Conservation (phyloP, 2,329 filamentous ascomycete genomes). For the Microsporum audouinii region DNA sequence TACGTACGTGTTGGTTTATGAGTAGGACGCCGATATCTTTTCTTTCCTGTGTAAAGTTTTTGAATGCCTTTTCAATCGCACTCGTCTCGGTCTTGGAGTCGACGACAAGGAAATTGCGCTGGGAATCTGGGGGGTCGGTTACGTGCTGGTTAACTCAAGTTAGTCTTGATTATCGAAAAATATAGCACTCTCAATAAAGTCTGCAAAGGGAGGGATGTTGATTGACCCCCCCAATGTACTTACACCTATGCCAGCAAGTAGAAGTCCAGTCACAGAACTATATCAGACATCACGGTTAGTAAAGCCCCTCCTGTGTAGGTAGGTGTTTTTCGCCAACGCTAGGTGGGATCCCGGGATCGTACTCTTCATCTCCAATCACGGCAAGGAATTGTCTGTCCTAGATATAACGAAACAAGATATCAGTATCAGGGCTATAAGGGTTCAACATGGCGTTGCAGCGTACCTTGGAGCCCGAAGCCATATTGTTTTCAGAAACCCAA, state of each 20-base stretch:
- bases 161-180: background rate
- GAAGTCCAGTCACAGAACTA: conserved; percentile 89
- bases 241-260: conserved; percentile 92
- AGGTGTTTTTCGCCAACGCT: background rate
- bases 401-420: background rate
- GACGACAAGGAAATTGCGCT: conserved; percentile 97
- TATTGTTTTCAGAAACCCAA: background rate
- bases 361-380: conserved; percentile 90
- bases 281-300: background rate
- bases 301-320: background rate
- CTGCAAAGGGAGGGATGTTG: background rate
- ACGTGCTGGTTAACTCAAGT: conserved; percentile 55
- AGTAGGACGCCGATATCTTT: conserved; percentile 95
- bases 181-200: background rate
- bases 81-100: conserved; percentile 84
- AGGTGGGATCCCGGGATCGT: conserved; percentile 9
- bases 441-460: background rate
- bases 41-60: conserved; percentile 73
- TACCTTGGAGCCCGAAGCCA: conserved; percentile 1
- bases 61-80: conserved; percentile 80
- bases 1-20: conserved; percentile 87
- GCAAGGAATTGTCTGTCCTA: conserved; percentile 89
- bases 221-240: conserved; percentile 21
- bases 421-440: background rate
- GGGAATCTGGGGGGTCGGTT: conserved; percentile 70